These are phyloP conservation scores for Ricinus communis DNA, from an alignment of 345 rosid species.

Conservation along the genomic window DNA sequence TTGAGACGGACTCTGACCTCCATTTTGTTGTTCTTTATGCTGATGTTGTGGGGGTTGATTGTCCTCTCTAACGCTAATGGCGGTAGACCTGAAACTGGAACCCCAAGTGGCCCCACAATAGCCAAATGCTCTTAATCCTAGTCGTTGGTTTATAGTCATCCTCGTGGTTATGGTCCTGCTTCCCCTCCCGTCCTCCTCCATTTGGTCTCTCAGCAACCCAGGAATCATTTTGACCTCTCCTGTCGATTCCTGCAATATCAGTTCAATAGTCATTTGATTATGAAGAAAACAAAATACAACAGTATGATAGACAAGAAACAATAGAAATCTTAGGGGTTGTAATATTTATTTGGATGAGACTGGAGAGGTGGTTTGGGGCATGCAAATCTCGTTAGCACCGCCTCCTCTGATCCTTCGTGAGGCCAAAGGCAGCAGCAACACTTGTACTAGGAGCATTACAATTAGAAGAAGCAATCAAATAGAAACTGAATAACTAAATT, in stretches of 20 bases:
- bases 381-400: too few species aligned
- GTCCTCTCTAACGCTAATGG: constrained; percentile 41
- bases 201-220: constrained; percentile 48
- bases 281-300: too few species aligned
- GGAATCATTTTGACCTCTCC: constrained; percentile 45
- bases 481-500: too few species aligned
- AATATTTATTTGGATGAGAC: too few species aligned
- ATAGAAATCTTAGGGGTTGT: too few species aligned
- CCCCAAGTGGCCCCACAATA: constrained; percentile 75
- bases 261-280: background rate
- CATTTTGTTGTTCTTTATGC: constrained; percentile 7
- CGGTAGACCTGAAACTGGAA: too few species aligned
- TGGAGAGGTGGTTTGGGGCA: too few species aligned
- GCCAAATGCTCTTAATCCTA: constrained; percentile 58
- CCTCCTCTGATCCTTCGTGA: too few species aligned
- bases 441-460: too few species aligned
- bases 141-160: constrained; percentile 50
- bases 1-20: constrained; percentile 20
- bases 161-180: constrained; percentile 31
- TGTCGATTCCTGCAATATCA: constrained; percentile 45
- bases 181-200: constrained; percentile 45
- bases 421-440: too few species aligned
- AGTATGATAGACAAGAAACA: too few species aligned
- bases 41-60: background rate
- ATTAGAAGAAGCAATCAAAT: too few species aligned